phyloP scores from a whole-genome alignment of 768 basidiomycete genomes.

The Phlebiopsis gigantea region DNA sequence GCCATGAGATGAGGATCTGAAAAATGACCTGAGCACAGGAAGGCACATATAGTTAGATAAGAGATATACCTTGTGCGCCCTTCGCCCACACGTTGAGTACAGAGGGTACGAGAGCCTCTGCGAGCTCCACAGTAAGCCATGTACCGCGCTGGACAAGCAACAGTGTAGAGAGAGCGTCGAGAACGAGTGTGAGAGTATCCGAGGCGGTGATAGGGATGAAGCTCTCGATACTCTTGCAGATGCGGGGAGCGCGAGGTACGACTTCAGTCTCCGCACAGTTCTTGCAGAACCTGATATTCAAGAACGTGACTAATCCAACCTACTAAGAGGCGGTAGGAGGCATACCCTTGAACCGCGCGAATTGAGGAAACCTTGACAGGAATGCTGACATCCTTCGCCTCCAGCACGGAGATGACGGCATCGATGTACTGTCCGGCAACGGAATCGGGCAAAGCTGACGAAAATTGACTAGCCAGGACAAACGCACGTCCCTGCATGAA shows the following conservation, averaged over 20 bases:
- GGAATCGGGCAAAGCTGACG: constrained; percentile 62
- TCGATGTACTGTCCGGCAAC: constrained; percentile 83
- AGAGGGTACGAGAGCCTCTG: constrained; percentile 58
- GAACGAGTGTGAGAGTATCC: constrained; percentile 82
- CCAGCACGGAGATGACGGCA: constrained; percentile 82
- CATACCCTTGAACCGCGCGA: constrained; percentile 88
- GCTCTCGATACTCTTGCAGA: constrained; percentile 78
- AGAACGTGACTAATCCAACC: not conserved
- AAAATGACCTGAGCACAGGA: not conserved
- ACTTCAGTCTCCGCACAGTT: constrained; percentile 56
- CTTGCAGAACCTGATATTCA: constrained; percentile 55
- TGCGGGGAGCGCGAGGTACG: constrained; percentile 60
- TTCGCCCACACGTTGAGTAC: constrained; percentile 80
- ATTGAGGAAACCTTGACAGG: constrained; percentile 94
- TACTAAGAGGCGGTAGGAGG: not conserved
- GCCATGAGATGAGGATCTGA: constrained; percentile 87
- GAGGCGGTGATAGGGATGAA: constrained; percentile 77
- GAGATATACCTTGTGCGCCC: constrained; percentile 70
- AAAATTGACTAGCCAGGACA: constrained; percentile 89
- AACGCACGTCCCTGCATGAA: constrained; percentile 95
- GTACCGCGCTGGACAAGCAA: constrained; percentile 63
- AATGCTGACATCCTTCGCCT: constrained; percentile 62
- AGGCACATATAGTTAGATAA: not conserved
- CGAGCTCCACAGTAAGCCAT: constrained; percentile 68
- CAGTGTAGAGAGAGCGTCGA: constrained; percentile 70